These are phyloP conservation scores for Penicillium samsonianum DNA, from an alignment of 495 filamentous ascomycete species.

Conservation along the genomic window DNA sequence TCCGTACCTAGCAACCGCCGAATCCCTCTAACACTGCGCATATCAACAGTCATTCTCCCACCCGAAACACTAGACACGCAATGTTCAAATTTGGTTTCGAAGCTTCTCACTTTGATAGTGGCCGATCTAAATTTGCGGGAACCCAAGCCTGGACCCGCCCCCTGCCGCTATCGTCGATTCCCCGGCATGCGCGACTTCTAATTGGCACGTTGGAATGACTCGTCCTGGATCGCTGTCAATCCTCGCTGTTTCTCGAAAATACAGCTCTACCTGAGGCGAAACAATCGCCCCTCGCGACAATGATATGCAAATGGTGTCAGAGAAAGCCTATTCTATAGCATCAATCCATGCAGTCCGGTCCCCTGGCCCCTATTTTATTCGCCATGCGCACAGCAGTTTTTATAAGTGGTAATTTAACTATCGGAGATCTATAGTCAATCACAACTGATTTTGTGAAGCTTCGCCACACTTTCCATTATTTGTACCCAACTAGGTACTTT, in stretches of 20 bases:
- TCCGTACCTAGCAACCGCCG: not conserved
- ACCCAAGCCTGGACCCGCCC: slow-evolving; percentile 33
- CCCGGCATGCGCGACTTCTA: slow-evolving; percentile 25
- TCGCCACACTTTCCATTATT: not conserved
- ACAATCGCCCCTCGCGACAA: slow-evolving; percentile 11
- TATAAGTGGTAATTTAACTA: not conserved
- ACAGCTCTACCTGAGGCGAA: slow-evolving; percentile 14
- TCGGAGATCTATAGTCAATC: not conserved
- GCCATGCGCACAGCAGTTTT: not conserved
- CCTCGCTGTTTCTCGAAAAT: slow-evolving; percentile 9
- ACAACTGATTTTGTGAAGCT: not conserved
- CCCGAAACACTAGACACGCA: slow-evolving; percentile 1
- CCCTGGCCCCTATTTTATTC: slow-evolving; percentile 10
- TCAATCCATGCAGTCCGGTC: slow-evolving; percentile 4
- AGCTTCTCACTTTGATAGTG: slow-evolving; percentile 13
- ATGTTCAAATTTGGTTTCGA: slow-evolving; percentile 3
- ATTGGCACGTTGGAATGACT: slow-evolving; percentile 32
- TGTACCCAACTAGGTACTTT: not conserved
- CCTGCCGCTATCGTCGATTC: slow-evolving; percentile 30
- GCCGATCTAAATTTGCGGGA: slow-evolving; percentile 31
- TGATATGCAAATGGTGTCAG: slow-evolving; percentile 5
- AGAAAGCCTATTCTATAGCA: slow-evolving; percentile 1
- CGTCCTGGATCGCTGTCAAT: slow-evolving; percentile 21
- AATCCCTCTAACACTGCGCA: not conserved
- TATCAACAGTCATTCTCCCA: not conserved